Conservation (phyloP, 768 basidiomycete genomes). For the Pleurotus salmoneostramineus region DNA sequence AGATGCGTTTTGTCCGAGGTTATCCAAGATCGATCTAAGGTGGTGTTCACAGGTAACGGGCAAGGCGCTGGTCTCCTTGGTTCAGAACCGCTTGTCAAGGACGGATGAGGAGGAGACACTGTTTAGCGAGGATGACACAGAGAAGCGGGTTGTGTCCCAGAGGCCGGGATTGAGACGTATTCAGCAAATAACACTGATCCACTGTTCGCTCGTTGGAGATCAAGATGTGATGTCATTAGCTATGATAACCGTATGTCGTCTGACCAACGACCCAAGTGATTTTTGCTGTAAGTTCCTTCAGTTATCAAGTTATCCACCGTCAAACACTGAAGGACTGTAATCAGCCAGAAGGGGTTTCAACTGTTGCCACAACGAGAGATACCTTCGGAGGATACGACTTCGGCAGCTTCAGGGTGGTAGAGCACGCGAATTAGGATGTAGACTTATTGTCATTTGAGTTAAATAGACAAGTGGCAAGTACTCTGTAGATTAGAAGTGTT, state of each 20-base stretch:
- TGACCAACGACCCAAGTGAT: slow-evolving; percentile 40
- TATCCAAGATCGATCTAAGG: slow-evolving; percentile 47
- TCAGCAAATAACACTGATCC: slow-evolving; percentile 45
- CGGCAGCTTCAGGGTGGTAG: slow-evolving; percentile 19
- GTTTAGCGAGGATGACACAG: background rate
- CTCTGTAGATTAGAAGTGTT: background rate
- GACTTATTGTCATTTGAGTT: slow-evolving; percentile 10
- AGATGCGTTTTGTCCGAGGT: slow-evolving; percentile 39
- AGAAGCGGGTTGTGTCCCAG: background rate
- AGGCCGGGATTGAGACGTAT: slow-evolving; percentile 25
- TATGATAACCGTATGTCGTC: slow-evolving; percentile 38
- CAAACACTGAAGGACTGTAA: slow-evolving; percentile 2
- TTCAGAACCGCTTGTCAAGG: slow-evolving; percentile 29
- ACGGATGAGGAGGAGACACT: background rate
- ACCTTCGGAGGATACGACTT: slow-evolving; percentile 46
- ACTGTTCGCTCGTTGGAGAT: slow-evolving; percentile 55
- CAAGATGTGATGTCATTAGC: slow-evolving; percentile 50
- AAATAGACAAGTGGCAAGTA: background rate
- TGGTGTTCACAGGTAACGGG: slow-evolving; percentile 59
- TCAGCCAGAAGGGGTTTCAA: slow-evolving; percentile 32
- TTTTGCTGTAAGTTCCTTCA: slow-evolving; percentile 47
- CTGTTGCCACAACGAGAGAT: slow-evolving; percentile 55
- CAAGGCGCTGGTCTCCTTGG: slow-evolving; percentile 44
- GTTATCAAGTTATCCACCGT: background rate
- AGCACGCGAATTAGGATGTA: background rate